These are phyloP conservation scores for Colletotrichum simmondsii DNA, from an alignment of 2,329 filamentous ascomycete genomes.

Conservation along the genomic window DNA sequence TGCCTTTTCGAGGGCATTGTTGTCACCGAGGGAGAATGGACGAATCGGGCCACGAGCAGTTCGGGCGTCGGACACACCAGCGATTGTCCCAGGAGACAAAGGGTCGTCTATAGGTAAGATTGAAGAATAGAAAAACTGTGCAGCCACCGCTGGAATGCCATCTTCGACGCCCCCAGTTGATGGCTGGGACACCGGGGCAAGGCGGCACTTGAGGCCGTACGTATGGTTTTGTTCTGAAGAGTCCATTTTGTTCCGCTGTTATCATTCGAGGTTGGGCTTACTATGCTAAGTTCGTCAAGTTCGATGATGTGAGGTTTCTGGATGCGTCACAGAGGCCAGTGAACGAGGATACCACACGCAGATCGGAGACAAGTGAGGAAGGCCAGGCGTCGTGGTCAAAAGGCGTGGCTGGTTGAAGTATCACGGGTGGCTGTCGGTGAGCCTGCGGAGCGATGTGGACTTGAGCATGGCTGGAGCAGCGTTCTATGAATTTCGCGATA, in stretches of 20 bases:
- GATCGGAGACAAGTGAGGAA: not conserved
- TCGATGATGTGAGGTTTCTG: not conserved
- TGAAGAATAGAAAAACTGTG: constrained; percentile 89
- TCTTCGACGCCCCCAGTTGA: constrained; percentile 47
- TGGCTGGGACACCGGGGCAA: constrained; percentile 58
- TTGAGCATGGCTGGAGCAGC: constrained; percentile 8
- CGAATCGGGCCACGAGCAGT: constrained; percentile 71
- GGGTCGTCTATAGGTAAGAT: constrained; percentile 88
- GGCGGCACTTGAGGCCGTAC: constrained; percentile 68
- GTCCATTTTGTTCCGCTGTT: not conserved
- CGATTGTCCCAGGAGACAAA: constrained; percentile 72
- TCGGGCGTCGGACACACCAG: constrained; percentile 61
- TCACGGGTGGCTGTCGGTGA: not conserved
- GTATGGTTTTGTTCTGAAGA: constrained; percentile 57
- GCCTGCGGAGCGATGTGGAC: not conserved
- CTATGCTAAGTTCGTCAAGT: not conserved
- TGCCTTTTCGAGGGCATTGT: constrained; percentile 80
- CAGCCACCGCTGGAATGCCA: constrained; percentile 68
- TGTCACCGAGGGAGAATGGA: constrained; percentile 84
- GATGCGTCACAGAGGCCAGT: not conserved
- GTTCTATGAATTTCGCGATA: not conserved
- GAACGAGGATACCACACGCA: not conserved
- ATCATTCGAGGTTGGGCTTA: not conserved
- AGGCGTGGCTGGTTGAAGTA: not conserved
- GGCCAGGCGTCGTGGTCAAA: not conserved